phyloP scores from a whole-genome alignment of 768 basidiomycete species.

The Pleurotus platypus region DNA sequence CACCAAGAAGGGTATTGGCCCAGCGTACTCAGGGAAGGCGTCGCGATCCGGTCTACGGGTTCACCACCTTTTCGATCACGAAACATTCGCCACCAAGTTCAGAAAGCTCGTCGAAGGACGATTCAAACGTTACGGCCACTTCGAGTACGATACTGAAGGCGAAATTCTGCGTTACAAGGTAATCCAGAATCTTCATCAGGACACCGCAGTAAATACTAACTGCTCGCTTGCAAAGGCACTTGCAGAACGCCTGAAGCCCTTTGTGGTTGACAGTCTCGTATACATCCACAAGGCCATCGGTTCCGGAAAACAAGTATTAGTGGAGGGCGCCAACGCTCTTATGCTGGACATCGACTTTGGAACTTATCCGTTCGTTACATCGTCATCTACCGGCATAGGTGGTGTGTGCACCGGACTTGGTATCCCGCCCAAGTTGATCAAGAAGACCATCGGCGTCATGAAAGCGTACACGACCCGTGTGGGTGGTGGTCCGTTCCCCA shows the following conservation, averaged over 20 bases:
- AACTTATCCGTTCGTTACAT: constrained; percentile 97
- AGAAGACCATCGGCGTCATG: constrained; percentile 87
- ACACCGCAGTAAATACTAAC: not conserved
- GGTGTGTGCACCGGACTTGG: constrained; percentile 98
- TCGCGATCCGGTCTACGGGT: constrained; percentile 94
- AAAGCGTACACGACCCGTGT: constrained; percentile 99
- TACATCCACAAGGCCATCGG: constrained; percentile 82
- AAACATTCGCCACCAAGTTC: constrained; percentile 87
- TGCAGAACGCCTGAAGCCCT: constrained; percentile 80
- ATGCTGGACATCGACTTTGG: constrained; percentile 99
- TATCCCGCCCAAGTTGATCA: constrained; percentile 86
- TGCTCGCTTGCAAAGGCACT: constrained; percentile 49
- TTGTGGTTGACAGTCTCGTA: constrained; percentile 83
- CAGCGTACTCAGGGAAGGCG: constrained; percentile 96
- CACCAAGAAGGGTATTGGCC: constrained; percentile 97
- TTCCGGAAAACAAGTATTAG: constrained; percentile 75
- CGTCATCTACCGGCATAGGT: constrained; percentile 88
- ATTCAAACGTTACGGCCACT: constrained; percentile 96
- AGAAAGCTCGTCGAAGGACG: constrained; percentile 93
- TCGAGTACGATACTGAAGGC: constrained; percentile 97
- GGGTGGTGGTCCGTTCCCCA: constrained; percentile 98
- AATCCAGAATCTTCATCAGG: constrained; percentile 3
- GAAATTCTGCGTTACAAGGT: constrained; percentile 94
- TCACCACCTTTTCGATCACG: constrained; percentile 91
- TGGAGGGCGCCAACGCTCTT: constrained; percentile 97